These are phyloP conservation scores for Cnidoscolus chayamansa DNA, from an alignment of 441 rosid species.

Conservation along the genomic window DNA sequence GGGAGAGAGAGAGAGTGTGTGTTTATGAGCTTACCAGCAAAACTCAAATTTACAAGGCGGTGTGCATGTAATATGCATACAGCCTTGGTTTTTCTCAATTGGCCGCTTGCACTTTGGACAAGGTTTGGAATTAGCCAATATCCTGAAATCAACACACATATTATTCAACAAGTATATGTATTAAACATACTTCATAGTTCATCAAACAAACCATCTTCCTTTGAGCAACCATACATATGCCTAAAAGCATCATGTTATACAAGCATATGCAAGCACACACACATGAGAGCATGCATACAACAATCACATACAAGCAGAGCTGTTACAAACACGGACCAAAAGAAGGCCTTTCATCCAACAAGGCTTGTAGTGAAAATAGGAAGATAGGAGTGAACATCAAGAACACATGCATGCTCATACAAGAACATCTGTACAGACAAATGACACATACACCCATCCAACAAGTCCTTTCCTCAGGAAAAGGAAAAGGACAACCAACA, in stretches of 20 bases:
- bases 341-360: background rate
- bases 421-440: background rate
- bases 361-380: background rate
- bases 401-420: background rate
- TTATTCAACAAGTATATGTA: background rate
- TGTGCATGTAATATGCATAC: slow-evolving; percentile 97
- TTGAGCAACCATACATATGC: background rate
- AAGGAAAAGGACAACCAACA: background rate
- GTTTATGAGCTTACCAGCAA: slow-evolving; percentile 63
- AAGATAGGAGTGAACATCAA: background rate
- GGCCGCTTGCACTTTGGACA: slow-evolving; percentile 99
- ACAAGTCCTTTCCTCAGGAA: background rate
- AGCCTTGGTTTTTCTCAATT: slow-evolving; percentile 97
- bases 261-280: background rate
- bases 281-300: background rate
- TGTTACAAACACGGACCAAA: background rate
- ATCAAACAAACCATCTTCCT: slow-evolving; percentile 3
- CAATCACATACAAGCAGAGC: background rate
- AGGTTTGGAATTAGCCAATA: slow-evolving; percentile 96
- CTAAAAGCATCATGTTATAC: background rate
- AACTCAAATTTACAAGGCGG: slow-evolving; percentile 99
- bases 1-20: background rate
- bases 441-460: background rate
- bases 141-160: slow-evolving; percentile 45
- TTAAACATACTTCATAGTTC: background rate